Conservation (phyloP, 1,284 basidiomycete species). For the Leccinum ponderosum region DNA sequence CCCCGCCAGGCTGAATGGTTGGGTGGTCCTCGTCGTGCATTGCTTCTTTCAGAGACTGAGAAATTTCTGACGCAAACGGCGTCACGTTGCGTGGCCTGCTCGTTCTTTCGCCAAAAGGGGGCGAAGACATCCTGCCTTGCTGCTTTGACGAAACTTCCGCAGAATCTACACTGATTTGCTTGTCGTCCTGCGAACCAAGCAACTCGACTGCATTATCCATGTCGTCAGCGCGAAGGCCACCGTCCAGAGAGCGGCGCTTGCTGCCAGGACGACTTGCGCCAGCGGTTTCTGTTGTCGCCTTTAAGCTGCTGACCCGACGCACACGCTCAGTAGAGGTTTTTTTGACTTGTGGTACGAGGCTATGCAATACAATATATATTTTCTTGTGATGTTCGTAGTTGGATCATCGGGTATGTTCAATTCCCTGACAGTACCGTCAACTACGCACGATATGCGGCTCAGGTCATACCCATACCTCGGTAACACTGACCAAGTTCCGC, state of each 20-base stretch:
- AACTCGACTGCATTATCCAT: neutral
- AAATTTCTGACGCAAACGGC: conserved; percentile 14
- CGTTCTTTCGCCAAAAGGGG: neutral
- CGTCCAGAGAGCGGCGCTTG: conserved; percentile 5
- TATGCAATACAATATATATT: too few relatives aligned
- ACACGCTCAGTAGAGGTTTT: neutral
- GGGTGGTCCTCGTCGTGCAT: neutral
- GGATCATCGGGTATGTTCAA: too few relatives aligned
- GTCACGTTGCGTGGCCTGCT: conserved; percentile 10
- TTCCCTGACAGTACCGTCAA: too few relatives aligned
- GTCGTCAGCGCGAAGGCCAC: neutral
- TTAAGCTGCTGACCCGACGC: conserved; percentile 1
- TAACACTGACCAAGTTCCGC: too few relatives aligned
- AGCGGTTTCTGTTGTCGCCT: neutral
- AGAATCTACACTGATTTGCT: neutral
- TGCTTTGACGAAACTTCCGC: neutral
- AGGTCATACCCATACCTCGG: too few relatives aligned
- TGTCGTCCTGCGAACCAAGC: neutral
- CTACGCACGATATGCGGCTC: too few relatives aligned
- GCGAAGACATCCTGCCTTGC: neutral
- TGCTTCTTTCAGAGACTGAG: neutral
- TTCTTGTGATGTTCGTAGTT: too few relatives aligned
- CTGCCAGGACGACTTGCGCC: neutral
- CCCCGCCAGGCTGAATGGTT: neutral
- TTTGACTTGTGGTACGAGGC: neutral